Percentiles rank a stretch among this genome's conserved stretches.
phyloP scores from a whole-genome alignment of 768 basidiomycete genomes.

The Rhodocollybia butyracea region DNA sequence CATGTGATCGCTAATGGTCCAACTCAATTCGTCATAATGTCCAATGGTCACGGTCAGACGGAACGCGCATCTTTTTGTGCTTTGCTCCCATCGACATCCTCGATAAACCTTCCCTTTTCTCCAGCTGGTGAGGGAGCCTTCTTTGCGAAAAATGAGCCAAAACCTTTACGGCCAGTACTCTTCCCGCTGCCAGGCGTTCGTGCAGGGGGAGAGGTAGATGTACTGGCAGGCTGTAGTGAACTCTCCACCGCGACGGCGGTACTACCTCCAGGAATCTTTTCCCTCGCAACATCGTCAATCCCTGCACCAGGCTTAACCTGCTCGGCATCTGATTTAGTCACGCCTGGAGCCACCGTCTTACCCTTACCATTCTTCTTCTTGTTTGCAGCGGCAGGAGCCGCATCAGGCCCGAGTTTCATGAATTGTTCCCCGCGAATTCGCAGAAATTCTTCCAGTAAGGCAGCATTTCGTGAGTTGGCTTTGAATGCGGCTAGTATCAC shows the following conservation, averaged over 20 bases:
- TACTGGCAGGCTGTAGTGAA: neutral
- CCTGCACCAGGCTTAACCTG: slow-evolving; percentile 43
- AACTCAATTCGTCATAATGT: too few species aligned
- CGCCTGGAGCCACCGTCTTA: slow-evolving; percentile 14
- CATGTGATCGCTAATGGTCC: too few species aligned
- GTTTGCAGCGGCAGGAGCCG: slow-evolving; percentile 11
- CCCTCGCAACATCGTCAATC: slow-evolving; percentile 5
- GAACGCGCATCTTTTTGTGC: neutral
- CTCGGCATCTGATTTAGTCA: slow-evolving; percentile 25
- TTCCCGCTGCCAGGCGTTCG: neutral
- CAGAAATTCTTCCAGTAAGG: slow-evolving; percentile 81
- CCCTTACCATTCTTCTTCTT: slow-evolving; percentile 13
- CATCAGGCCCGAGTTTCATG: slow-evolving; percentile 44
- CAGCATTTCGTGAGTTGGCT: slow-evolving; percentile 87
- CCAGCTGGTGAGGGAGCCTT: slow-evolving; percentile 17
- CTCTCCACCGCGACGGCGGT: neutral
- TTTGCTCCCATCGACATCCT: slow-evolving; percentile 23
- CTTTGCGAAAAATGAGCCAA: slow-evolving; percentile 18
- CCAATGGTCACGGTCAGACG: too few species aligned
- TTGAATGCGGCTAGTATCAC: slow-evolving; percentile 75
- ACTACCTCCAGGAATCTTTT: neutral
- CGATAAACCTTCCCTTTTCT: slow-evolving; percentile 35
- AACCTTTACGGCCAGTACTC: slow-evolving; percentile 13
- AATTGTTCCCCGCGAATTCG: slow-evolving; percentile 74
- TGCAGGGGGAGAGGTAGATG: neutral